Conservation (phyloP, 805 yeast species). For the Candida endomychidarum region DNA sequence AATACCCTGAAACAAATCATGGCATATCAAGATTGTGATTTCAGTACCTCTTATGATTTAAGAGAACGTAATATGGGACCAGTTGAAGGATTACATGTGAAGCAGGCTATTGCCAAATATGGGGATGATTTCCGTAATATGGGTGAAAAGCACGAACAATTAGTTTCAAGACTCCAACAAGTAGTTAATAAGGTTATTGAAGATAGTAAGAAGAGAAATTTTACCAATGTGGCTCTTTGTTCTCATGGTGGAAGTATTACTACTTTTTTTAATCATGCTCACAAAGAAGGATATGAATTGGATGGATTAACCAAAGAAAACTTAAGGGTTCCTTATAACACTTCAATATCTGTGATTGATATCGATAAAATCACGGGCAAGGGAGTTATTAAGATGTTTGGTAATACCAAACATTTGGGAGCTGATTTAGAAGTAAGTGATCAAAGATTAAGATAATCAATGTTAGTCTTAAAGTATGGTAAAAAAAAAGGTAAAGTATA, state of each 20-base stretch:
- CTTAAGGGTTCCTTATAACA: slow-evolving; percentile 66
- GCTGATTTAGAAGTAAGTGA: slow-evolving; percentile 52
- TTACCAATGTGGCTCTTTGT: slow-evolving; percentile 56
- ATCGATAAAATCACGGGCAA: slow-evolving; percentile 38
- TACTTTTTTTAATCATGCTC: slow-evolving; percentile 52
- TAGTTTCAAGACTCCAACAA: slow-evolving; percentile 48
- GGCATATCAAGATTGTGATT: slow-evolving; percentile 18
- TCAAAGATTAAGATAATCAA: slow-evolving; percentile 41
- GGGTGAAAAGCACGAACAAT: slow-evolving; percentile 57
- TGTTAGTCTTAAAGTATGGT: no score
- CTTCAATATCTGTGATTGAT: slow-evolving; percentile 70
- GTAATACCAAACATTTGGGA: slow-evolving; percentile 69
- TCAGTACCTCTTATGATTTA: slow-evolving; percentile 37
- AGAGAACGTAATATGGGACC: slow-evolving; percentile 78
- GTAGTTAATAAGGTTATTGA: slow-evolving; percentile 47
- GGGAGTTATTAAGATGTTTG: slow-evolving; percentile 54
- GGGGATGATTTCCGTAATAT: slow-evolving; percentile 60
- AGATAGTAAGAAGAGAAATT: slow-evolving; percentile 30
- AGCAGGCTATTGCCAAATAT: slow-evolving; percentile 61
- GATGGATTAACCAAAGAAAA: slow-evolving; percentile 36
- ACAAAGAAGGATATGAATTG: slow-evolving; percentile 40
- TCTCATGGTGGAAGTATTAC: slow-evolving; percentile 85
- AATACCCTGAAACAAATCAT: slow-evolving; percentile 54
- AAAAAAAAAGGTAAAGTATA: not conserved
- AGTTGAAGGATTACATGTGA: slow-evolving; percentile 70